Evolutionary conservation across 768 basidiomycete species (phyloP), one percentile per base, ranked within the genome.

Genomic region (Coprinellus micaceus): DNA sequence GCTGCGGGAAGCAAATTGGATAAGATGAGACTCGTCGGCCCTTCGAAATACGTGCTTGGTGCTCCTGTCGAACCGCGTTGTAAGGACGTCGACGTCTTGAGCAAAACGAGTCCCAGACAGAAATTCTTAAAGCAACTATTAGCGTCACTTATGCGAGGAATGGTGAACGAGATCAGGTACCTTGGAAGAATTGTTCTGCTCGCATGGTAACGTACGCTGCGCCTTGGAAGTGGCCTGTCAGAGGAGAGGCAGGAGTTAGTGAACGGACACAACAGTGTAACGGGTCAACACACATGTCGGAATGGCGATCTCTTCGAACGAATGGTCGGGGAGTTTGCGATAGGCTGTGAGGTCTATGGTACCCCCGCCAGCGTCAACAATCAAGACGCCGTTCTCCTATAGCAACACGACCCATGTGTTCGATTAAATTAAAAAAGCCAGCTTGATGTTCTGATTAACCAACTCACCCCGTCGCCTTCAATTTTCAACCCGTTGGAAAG

Each of bases 281-380:
- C 36, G 36, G 36, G 17, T n/a, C n/a, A n/a, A 13, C 62, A 22
- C 57, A 75, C 75, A 79, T 57, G 70, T 65, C 0, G 69, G 56
- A 2, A 71, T 70, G 2, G 76, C 74, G 28, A 78, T 75, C 63
- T 84, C 82, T 52, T 78, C 74, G 21, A 51, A 60, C 24, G 30
- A 5, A 61, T 53, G 0, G 63, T 55, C 1, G 3, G n/a, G 6
- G 1, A 52, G 51, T 22, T 21, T 52, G 7, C 83, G 24, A 85
- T 69, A 0, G 82, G n/a, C n/a, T n/a, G n/a, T n/a, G n/a, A n/a
- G n/a, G n/a, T n/a, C n/a, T n/a, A n/a, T n/a, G n/a, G n/a, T 85
- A 21, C 82, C 83, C 49, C 82, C 82, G 3, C 84, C 83, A 4
- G 82, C 82, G 59, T 85, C 83, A 19, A 84, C 76, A 26, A 85